Conservation (phyloP, 208 protist genomes). For the Leishmania amazonensis region DNA sequence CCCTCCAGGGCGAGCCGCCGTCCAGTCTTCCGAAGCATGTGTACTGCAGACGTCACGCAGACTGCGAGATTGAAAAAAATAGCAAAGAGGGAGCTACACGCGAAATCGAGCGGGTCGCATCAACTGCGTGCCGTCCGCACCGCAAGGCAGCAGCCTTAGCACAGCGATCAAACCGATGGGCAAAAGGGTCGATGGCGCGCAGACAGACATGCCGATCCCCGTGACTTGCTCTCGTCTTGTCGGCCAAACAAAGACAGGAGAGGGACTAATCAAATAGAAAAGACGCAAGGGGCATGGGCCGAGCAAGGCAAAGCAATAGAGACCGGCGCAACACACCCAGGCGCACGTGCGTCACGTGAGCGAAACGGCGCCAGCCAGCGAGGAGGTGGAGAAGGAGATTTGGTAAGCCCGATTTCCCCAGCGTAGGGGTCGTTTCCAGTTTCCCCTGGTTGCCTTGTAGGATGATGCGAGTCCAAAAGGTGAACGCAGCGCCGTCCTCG, state of each 20-base stretch:
- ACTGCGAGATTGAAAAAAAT: neutral
- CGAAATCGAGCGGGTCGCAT: neutral
- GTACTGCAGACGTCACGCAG: neutral
- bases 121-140: neutral
- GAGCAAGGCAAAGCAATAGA: neutral
- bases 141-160: neutral
- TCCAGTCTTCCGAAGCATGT: conserved; percentile 36
- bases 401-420: neutral
- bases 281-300: neutral
- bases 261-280: neutral
- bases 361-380: neutral
- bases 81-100: neutral
- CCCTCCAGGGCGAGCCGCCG: conserved; percentile 56
- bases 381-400: neutral
- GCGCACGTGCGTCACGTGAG: neutral
- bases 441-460: neutral
- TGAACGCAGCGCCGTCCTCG: neutral
- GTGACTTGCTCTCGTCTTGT: neutral
- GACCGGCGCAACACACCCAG: neutral
- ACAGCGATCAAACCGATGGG: neutral
- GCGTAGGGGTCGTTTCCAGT: neutral
- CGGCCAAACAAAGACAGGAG: neutral
- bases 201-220: neutral
- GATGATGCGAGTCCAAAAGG: neutral
- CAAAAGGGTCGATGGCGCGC: neutral